These are phyloP conservation scores for Solanum neorickii DNA, from an alignment of 257 asterid genomes.

Conservation along the genomic window DNA sequence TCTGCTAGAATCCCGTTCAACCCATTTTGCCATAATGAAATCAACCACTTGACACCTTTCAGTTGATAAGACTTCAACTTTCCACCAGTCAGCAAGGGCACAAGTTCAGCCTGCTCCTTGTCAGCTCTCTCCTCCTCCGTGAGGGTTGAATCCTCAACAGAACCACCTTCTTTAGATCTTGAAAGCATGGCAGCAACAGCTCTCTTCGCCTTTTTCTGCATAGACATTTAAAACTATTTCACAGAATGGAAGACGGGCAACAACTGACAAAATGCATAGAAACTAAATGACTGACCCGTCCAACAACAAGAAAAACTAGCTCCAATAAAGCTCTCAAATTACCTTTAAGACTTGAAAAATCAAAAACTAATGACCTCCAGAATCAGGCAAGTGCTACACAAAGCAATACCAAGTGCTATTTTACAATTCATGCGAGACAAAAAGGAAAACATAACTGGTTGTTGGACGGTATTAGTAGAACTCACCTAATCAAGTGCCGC, in stretches of 20 bases:
- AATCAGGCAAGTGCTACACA: background rate
- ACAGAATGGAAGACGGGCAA: background rate
- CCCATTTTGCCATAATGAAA: constrained; percentile 99
- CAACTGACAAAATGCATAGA: background rate
- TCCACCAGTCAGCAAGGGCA: constrained; percentile 93
- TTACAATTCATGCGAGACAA: background rate
- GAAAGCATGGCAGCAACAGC: constrained; percentile 96
- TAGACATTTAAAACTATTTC: background rate
- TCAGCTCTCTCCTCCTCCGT: constrained; percentile 61
- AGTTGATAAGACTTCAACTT: constrained; percentile 82
- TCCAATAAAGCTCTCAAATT: background rate
- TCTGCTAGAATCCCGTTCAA: constrained; percentile 96
- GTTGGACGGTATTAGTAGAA: background rate
- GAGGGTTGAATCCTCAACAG: constrained; percentile 49
- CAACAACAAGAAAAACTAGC: background rate
- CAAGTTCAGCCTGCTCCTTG: constrained; percentile 84
- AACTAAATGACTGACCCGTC: background rate
- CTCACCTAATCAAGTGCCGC: background rate
- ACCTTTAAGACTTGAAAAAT: background rate
- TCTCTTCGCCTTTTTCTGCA: constrained; percentile 75
- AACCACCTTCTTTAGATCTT: constrained; percentile 56
- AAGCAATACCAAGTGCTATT: background rate
- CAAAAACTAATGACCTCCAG: background rate
- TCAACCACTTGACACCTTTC: constrained; percentile 98
- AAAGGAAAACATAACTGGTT: background rate